Percentiles rank a stretch among this genome's conserved stretches.
phyloP scores from a whole-genome alignment of 805 yeast genomes.

The Wickerhamiella allomyrinae region DNA sequence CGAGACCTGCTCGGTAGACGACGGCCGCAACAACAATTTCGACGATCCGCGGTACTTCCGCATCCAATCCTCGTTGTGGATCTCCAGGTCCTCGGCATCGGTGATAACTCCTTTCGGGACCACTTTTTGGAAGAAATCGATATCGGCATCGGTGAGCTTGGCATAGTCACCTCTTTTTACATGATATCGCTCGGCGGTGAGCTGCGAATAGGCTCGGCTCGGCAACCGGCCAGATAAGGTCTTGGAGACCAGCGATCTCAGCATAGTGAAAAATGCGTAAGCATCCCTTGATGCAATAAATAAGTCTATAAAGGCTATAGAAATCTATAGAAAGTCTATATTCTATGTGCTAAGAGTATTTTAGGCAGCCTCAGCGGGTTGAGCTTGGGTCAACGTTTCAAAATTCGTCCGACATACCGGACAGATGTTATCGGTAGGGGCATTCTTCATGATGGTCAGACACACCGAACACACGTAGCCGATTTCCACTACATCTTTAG shows the following conservation, averaged over 20 bases:
- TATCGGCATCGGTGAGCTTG: constrained; percentile 39
- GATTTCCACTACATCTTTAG: constrained; percentile 80
- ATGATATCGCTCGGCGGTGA: constrained; percentile 59
- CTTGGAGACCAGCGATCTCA: background rate
- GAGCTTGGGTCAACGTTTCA: too few species aligned
- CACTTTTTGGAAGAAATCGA: constrained; percentile 44
- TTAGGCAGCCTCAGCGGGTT: too few species aligned
- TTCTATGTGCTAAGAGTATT: too few species aligned
- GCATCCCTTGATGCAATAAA: background rate
- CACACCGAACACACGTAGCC: constrained; percentile 96
- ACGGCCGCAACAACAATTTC: constrained; percentile 64
- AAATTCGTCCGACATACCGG: constrained; percentile 74
- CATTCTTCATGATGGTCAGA: constrained; percentile 41
- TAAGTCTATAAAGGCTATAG: too few species aligned
- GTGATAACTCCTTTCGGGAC: constrained; percentile 31
- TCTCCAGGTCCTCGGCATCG: constrained; percentile 48
- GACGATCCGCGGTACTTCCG: constrained; percentile 81
- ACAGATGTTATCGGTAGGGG: constrained; percentile 52
- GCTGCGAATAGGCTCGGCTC: background rate
- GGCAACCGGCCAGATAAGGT: background rate
- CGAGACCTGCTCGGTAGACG: constrained; percentile 60
- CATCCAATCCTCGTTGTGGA: constrained; percentile 86
- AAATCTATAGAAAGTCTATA: too few species aligned
- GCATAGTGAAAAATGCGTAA: background rate
- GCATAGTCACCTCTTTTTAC: constrained; percentile 39